Conservation (phyloP, 2,329 filamentous ascomycete genomes). For the Neospermospora avenae region DNA sequence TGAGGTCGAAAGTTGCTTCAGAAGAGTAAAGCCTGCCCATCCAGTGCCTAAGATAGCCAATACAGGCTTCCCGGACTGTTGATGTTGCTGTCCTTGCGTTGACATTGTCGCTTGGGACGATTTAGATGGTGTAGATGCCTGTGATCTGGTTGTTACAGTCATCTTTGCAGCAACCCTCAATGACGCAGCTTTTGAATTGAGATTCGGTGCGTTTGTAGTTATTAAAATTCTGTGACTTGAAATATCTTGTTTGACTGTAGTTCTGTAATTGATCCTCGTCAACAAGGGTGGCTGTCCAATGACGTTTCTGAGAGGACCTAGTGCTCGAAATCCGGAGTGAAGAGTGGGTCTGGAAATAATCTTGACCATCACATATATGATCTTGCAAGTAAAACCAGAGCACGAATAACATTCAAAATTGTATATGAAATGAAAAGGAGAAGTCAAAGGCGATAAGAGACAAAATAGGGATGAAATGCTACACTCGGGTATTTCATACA, state of each 20-base stretch:
- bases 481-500: neutral
- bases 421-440: neutral
- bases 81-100: neutral
- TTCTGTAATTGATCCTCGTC: neutral
- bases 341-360: neutral
- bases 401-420: too few species aligned
- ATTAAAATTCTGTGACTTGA: neutral
- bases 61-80: conserved; percentile 9
- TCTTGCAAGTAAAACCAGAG: neutral
- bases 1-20: conserved; percentile 36
- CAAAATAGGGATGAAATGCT: neutral
- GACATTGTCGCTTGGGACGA: neutral
- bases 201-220: neutral
- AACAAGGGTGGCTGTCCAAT: neutral
- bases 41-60: conserved; percentile 38
- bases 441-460: neutral
- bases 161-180: neutral
- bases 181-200: too few species aligned
- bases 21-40: conserved; percentile 40
- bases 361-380: conserved; percentile 7
- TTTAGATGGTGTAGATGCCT: conserved; percentile 1
- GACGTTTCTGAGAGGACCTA: neutral
- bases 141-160: conserved; percentile 6
- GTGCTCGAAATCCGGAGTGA: neutral
- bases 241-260: neutral